These are phyloP conservation scores for Pueraria montana DNA, from an alignment of 306 rosid species.

Conservation along the genomic window DNA sequence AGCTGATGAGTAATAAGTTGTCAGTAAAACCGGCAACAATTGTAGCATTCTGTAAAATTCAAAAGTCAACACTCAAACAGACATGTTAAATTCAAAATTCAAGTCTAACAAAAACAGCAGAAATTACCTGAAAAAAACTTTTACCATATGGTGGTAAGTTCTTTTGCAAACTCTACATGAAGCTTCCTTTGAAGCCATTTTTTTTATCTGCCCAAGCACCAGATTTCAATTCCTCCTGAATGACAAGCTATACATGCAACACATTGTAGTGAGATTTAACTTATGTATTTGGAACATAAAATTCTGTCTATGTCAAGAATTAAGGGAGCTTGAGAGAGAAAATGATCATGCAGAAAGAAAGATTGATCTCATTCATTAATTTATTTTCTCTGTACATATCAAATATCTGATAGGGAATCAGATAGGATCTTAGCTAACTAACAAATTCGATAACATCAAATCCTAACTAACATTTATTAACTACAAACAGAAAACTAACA, in stretches of 20 bases:
- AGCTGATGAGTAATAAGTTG: too few relatives aligned
- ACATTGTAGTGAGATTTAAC: too few relatives aligned
- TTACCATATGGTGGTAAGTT: too few relatives aligned
- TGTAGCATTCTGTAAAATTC: not conserved
- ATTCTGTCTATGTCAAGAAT: too few relatives aligned
- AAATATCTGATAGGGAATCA: too few relatives aligned
- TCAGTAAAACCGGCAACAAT: not conserved
- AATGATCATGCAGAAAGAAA: too few relatives aligned
- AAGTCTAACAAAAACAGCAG: not conserved
- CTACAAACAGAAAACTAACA: not conserved
- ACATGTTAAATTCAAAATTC: not conserved
- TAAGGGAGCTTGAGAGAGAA: too few relatives aligned
- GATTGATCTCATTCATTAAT: too few relatives aligned
- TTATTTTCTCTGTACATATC: too few relatives aligned
- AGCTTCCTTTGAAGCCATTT: not conserved
- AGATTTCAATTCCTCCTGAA: not conserved
- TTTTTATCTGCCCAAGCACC: not conserved
- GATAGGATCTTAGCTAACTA: too few relatives aligned
- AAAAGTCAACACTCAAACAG: not conserved
- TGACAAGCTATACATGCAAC: not conserved
- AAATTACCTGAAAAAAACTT: not conserved
- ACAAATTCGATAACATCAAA: too few relatives aligned
- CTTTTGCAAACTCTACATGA: not conserved
- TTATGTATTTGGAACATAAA: not conserved
- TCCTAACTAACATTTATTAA: too few relatives aligned